phyloP scores from a whole-genome alignment of 2,329 filamentous ascomycete species.

The Metarhizium guizhouense region DNA sequence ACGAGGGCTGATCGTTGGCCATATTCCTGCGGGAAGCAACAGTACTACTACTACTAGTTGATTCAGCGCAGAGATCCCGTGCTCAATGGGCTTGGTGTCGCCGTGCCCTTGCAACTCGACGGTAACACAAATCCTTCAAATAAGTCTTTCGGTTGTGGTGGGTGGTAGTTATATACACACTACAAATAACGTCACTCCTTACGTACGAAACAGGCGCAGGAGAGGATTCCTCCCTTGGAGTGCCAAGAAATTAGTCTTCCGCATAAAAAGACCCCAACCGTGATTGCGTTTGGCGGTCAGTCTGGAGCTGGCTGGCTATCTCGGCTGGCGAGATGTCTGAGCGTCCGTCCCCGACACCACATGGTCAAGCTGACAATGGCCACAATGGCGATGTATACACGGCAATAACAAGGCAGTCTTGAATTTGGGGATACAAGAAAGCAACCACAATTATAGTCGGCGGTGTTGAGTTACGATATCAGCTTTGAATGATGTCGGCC shows the following conservation, averaged over 20 bases:
- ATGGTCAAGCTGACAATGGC: not conserved
- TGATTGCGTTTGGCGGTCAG: not conserved
- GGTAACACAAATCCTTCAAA: not conserved
- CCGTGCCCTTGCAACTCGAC: not conserved
- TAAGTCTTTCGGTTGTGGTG: no score
- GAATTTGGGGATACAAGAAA: not conserved
- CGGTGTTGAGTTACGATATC: not conserved
- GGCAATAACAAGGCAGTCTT: not conserved
- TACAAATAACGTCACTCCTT: no score
- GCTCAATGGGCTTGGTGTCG: not conserved
- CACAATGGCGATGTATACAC: not conserved
- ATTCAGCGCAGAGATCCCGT: no score
- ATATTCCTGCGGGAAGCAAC: not conserved
- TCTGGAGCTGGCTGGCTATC: not conserved
- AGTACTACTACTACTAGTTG: no score
- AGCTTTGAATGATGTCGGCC: not conserved
- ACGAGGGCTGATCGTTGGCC: not conserved
- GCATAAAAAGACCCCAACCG: not conserved
- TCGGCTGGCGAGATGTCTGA: conserved; percentile 1
- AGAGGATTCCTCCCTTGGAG: not conserved
- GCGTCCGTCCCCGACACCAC: conserved; percentile 2
- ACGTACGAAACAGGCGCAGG: no score
- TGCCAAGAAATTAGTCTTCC: not conserved
- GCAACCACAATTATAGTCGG: not conserved
- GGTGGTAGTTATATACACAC: no score